Evolutionary conservation across 148 eudicot genomes (phyloP).

Genomic region (Beta vulgaris): DNA sequence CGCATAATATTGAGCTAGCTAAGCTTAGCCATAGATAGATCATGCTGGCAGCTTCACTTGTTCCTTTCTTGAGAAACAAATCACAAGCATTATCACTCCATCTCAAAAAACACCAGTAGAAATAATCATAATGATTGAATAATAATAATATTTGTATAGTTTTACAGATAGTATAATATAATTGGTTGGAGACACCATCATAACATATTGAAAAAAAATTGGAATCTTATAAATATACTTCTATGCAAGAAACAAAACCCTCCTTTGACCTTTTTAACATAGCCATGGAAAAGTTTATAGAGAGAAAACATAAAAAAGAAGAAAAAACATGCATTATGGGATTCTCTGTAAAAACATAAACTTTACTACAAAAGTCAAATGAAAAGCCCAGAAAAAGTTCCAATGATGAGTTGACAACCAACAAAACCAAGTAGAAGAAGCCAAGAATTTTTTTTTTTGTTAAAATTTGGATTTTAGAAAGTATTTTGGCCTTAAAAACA

Average conservation of each 20-base stretch:
- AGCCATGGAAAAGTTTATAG: conserved; percentile 14
- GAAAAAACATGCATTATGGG: conserved; percentile 1
- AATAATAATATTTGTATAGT: no score
- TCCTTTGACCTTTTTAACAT: background rate
- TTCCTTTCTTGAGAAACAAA: conserved; percentile 37
- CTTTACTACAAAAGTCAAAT: conserved; percentile 18
- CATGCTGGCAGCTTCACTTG: conserved; percentile 94
- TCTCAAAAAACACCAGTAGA: no score
- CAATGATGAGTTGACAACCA: background rate
- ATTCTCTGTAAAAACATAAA: conserved; percentile 15
- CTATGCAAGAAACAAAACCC: conserved; percentile 14
- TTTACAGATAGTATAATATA: background rate
- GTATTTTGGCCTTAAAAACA: background rate
- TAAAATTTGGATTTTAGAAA: background rate
- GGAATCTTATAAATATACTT: background rate
- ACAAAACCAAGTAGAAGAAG: conserved; percentile 2
- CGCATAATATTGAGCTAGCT: background rate
- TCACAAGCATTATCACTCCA: no score
- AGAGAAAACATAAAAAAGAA: background rate
- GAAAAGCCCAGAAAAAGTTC: conserved; percentile 2
- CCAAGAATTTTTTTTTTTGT: no score
- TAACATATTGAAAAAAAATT: conserved; percentile 3
- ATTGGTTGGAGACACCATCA: conserved; percentile 10
- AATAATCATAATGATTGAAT: background rate
- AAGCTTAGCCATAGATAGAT: conserved; percentile 54